Percentiles rank a stretch among this genome's conserved stretches.
These are phyloP conservation scores for Ceratocystis albifundus DNA, from an alignment of 2,329 filamentous ascomycete genomes.

Conservation along the genomic window DNA sequence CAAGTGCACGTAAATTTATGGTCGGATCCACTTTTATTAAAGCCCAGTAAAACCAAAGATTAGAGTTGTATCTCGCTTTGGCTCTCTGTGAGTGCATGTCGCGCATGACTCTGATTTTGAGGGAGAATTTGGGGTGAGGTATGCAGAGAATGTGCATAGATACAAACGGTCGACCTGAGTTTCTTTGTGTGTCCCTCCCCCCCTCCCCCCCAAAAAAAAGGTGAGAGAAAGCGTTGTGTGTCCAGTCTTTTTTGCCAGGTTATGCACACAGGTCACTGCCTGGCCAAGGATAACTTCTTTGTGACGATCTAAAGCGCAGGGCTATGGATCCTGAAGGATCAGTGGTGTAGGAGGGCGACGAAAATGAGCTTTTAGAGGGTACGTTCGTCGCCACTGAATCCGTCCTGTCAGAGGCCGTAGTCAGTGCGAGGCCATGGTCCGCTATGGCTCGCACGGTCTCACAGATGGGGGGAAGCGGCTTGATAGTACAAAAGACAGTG, in stretches of 20 bases:
- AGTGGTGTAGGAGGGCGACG: background rate
- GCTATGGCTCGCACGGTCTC: slow-evolving; percentile 11
- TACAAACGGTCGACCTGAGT: slow-evolving; percentile 1
- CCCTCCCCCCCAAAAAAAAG: no score
- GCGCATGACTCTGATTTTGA: no score
- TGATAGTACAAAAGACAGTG: slow-evolving; percentile 15
- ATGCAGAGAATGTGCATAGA: background rate
- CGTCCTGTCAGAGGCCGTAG: slow-evolving; percentile 1
- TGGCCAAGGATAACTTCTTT: background rate
- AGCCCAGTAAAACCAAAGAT: no score
- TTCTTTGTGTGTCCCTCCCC: background rate
- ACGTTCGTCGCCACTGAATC: slow-evolving; percentile 14
- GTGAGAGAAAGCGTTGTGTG: background rate
- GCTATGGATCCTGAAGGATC: background rate
- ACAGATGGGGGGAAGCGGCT: slow-evolving; percentile 9
- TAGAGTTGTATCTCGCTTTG: no score
- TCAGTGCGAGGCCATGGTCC: background rate
- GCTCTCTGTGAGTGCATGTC: no score
- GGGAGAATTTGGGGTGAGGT: background rate
- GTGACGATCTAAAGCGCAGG: background rate
- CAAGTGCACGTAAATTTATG: no score
- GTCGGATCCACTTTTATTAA: no score
- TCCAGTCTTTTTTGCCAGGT: slow-evolving; percentile 7
- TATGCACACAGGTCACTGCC: background rate
- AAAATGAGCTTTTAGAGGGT: background rate